These are phyloP conservation scores for Austroboletus eburneus DNA, from an alignment of 768 basidiomycete genomes.

Conservation along the genomic window DNA sequence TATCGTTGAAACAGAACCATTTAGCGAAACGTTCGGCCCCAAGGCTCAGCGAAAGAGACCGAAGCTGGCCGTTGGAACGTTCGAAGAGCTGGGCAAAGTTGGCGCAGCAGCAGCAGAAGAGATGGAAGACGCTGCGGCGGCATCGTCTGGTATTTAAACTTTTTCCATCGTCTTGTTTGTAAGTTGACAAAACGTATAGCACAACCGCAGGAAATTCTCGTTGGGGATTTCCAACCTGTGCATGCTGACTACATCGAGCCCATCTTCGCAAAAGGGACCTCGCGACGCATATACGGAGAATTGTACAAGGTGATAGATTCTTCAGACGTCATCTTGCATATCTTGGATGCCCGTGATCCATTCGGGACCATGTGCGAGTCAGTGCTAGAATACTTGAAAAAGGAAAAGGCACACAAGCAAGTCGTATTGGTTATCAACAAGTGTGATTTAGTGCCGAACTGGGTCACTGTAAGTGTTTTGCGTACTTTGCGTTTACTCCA, in stretches of 20 bases:
- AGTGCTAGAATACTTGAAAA: conserved; percentile 86
- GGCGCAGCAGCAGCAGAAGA: conserved; percentile 54
- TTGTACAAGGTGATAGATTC: conserved; percentile 99
- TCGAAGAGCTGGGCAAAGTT: conserved; percentile 81
- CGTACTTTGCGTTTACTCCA: neutral
- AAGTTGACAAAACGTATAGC: conserved; percentile 8
- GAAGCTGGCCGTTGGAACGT: conserved; percentile 80
- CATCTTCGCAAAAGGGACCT: conserved; percentile 93
- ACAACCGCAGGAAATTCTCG: conserved; percentile 7
- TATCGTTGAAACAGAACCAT: conserved; percentile 95
- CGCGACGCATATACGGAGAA: conserved; percentile 93
- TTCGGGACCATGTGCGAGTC: conserved; percentile 94
- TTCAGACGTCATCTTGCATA: conserved; percentile 92
- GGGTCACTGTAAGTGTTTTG: conserved; percentile 86
- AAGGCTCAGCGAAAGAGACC: conserved; percentile 94
- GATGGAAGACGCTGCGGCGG: conserved; percentile 35
- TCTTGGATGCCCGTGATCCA: conserved; percentile 94
- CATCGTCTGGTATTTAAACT: conserved; percentile 40
- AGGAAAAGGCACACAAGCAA: conserved; percentile 98
- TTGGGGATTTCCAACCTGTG: conserved; percentile 46
- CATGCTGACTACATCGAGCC: conserved; percentile 84
- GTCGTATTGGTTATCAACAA: conserved; percentile 97
- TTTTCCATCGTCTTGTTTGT: neutral
- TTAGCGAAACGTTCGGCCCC: conserved; percentile 90
- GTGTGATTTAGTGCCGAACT: conserved; percentile 96